Evolutionary conservation across 2,329 filamentous ascomycete species (phyloP).

Genomic region (Capronia epimyces): DNA sequence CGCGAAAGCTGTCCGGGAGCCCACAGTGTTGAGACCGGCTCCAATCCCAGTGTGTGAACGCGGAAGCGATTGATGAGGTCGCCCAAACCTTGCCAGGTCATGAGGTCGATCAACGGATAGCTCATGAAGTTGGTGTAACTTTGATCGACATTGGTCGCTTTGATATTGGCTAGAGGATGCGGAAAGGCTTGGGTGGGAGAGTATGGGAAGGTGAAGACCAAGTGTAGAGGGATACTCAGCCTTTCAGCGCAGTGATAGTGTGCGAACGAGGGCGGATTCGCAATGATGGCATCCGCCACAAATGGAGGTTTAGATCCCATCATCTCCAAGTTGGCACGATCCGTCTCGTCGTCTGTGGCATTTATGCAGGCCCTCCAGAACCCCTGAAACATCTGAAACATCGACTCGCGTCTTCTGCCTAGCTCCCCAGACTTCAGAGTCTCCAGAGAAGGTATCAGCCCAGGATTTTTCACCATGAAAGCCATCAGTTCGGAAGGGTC

Average conservation of each 20-base stretch:
- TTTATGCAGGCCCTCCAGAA: constrained; percentile 74
- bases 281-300: constrained; percentile 37
- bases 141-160: constrained; percentile 63
- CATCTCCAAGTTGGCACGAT: constrained; percentile 58
- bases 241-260: constrained; percentile 36
- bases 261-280: constrained; percentile 38
- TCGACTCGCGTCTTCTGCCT: constrained; percentile 58
- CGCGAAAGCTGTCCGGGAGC: constrained; percentile 68
- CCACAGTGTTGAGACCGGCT: constrained; percentile 71
- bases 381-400: constrained; percentile 77
- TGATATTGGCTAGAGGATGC: constrained; percentile 71
- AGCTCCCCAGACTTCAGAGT: constrained; percentile 70
- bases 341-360: constrained; percentile 60
- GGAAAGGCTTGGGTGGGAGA: constrained; percentile 67
- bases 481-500: constrained; percentile 78
- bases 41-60: constrained; percentile 61
- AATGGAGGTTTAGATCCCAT: constrained; percentile 51
- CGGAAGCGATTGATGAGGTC: constrained; percentile 73
- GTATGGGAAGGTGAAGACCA: constrained; percentile 55
- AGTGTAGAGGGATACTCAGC: constrained; percentile 34
- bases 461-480: constrained; percentile 78
- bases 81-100: constrained; percentile 54
- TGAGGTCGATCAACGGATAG: constrained; percentile 75
- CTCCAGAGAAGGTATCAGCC: constrained; percentile 68
- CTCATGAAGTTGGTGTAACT: constrained; percentile 75